Evolutionary conservation across 768 basidiomycete species (phyloP), one percentile per base, ranked within the genome.

Genomic region (Lactarius vividus): DNA sequence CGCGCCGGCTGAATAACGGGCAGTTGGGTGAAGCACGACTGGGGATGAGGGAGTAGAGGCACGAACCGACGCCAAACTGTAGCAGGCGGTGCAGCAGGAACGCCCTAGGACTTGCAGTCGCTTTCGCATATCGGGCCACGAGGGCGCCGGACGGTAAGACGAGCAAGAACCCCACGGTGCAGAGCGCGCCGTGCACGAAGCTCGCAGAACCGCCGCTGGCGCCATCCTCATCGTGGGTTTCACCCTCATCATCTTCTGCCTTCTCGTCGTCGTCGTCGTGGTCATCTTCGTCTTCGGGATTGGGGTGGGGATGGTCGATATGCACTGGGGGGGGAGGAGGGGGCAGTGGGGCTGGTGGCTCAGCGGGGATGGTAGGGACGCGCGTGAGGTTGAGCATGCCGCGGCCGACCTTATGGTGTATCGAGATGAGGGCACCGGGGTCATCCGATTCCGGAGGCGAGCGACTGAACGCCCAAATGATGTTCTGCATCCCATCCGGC

Each of bases 391-490:
- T 80, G 28, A 90, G 75, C 15, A 62, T 69, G 23, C 78, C 68
- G 5, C 72, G 67, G 4, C 85, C 84, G 23, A 72, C 74, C 31
- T 79, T 78, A n/a, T 75, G 26, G 71, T 90, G 88, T 69, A 83
- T 78, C 18, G 68, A 40, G 23, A 90, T 71, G 3, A 71, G 69
- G 0, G 88, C 86, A 67, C 81, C 77, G 0, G 66, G 69, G 0
- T 35, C 35, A 11, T 80, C 79, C 0, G 79, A 74, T 26, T 72
- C 73, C 8, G 88, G 89, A 28, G 80, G 79, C 0, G 71, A 75
- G 6, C 72, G 75, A 18, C 84, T 81, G 70, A 83, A 86, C 4
- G 88, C 88, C 75, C 79, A 91, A 55, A 92, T 88, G 63, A 90
- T 70, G 10, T 72, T 61, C 68, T 81, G 81, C 31, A 67, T 76